Conservation (phyloP, 129 eudicot species). For the Lactuca saligna region DNA sequence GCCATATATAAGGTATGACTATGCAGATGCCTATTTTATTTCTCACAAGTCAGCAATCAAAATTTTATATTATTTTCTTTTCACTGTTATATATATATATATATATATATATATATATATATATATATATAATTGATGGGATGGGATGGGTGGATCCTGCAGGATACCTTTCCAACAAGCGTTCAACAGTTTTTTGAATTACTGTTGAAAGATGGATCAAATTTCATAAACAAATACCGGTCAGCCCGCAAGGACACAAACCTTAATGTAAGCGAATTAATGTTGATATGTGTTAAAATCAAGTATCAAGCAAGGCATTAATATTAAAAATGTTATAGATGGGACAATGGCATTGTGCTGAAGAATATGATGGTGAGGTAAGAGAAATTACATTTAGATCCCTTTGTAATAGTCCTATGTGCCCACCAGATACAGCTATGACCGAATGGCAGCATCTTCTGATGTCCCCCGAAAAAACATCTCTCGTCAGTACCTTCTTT, state of each 20-base stretch:
- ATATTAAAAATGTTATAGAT: conserved; percentile 35
- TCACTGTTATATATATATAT: neutral
- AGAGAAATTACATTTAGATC: conserved; percentile 83
- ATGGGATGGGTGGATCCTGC: neutral
- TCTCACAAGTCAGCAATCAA: conserved; percentile 17
- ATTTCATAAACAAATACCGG: conserved; percentile 69
- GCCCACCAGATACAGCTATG: conserved; percentile 93
- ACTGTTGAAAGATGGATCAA: conserved; percentile 71
- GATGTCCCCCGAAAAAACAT: conserved; percentile 57
- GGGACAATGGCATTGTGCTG: conserved; percentile 92
- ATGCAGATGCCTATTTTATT: conserved; percentile 4
- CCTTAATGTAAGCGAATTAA: conserved; percentile 50
- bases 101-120: no score
- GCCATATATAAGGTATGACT: conserved; percentile 60
- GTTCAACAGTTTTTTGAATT: conserved; percentile 75
- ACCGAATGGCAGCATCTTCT: conserved; percentile 91
- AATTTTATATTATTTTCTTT: no score
- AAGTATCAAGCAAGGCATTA: no score
- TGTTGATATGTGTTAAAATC: no score
- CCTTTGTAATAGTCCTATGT: conserved; percentile 89
- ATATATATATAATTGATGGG: no score
- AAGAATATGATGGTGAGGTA: conserved; percentile 87
- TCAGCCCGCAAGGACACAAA: conserved; percentile 67
- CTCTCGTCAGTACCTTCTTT: conserved; percentile 41
- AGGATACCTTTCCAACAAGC: conserved; percentile 68